These are phyloP conservation scores for Saturnispora zaruensis DNA, from an alignment of 805 yeast species.

Conservation along the genomic window DNA sequence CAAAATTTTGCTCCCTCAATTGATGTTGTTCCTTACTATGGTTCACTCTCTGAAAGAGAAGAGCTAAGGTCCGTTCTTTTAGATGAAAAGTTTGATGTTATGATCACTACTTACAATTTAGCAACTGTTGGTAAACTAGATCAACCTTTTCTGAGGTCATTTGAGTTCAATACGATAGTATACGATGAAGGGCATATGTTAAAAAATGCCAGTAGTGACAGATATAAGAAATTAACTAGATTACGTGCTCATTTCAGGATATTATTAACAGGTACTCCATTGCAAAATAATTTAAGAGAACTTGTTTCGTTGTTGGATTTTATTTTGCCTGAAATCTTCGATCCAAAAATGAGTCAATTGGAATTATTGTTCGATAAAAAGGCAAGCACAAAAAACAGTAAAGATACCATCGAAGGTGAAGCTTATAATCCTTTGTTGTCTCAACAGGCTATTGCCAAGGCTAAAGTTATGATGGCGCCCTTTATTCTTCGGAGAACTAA, in stretches of 20 bases:
- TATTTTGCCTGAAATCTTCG: slow-evolving; percentile 77
- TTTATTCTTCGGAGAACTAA: slow-evolving; percentile 88
- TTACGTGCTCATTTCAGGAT: slow-evolving; percentile 77
- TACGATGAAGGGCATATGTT: slow-evolving; percentile 98
- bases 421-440: slow-evolving; percentile 74
- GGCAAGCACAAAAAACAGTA: slow-evolving; percentile 51
- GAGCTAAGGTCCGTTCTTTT: slow-evolving; percentile 69
- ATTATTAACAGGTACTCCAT: slow-evolving; percentile 90
- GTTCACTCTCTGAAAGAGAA: slow-evolving; percentile 74
- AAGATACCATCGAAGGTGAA: slow-evolving; percentile 32
- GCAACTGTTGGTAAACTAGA: slow-evolving; percentile 85
- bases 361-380: slow-evolving; percentile 79
- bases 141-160: slow-evolving; percentile 63
- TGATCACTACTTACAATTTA: slow-evolving; percentile 88
- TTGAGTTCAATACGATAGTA: slow-evolving; percentile 77
- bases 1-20: slow-evolving; percentile 77
- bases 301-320: slow-evolving; percentile 84
- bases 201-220: slow-evolving; percentile 79
- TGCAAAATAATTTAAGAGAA: slow-evolving; percentile 88
- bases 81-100: slow-evolving; percentile 62
- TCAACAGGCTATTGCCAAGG: slow-evolving; percentile 84
- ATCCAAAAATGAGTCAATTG: slow-evolving; percentile 73
- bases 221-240: slow-evolving; percentile 81
- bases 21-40: slow-evolving; percentile 88
- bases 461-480: slow-evolving; percentile 98